Conservation (phyloP, 306 rosid genomes). For the Castanospermum australe region DNA sequence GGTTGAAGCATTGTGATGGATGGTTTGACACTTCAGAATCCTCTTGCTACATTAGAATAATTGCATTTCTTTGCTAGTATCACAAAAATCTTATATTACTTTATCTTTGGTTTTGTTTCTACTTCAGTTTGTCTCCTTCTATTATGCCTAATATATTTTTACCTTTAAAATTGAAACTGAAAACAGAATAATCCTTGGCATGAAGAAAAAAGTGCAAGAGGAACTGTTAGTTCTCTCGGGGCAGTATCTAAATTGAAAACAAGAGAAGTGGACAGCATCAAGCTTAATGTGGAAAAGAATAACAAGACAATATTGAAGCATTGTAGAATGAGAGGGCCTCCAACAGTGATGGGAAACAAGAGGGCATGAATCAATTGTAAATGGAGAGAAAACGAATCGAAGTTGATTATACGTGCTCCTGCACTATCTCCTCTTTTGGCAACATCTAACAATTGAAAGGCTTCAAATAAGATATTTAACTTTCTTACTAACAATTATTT, state of each 20-base stretch:
- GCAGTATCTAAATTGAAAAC: not conserved
- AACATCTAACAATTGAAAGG: not conserved
- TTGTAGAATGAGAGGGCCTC: not conserved
- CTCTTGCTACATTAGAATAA: not conserved
- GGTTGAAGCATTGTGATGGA: not conserved
- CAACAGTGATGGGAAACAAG: not conserved
- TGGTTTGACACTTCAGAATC: not conserved
- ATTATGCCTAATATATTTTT: not conserved
- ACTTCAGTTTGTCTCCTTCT: not conserved
- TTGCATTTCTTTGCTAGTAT: not conserved
- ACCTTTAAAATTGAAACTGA: not conserved
- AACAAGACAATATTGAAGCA: not conserved
- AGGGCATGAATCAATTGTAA: not conserved
- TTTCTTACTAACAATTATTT: not conserved
- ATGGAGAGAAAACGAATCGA: not conserved
- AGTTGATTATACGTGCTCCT: not conserved
- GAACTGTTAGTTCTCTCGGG: not conserved
- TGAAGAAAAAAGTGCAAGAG: not conserved
- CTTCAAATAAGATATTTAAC: not conserved
- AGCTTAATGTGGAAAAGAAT: slow-evolving; percentile 11
- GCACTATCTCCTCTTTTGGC: not conserved
- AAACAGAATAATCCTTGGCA: not conserved
- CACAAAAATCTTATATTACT: not conserved
- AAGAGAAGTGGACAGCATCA: not conserved
- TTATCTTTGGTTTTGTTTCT: not conserved